A percentile compares a stretch with the other conserved stretches of the same genome.
phyloP scores from a whole-genome alignment of 176 grass and related monocot genomes.

The Aegilops bicornis region DNA sequence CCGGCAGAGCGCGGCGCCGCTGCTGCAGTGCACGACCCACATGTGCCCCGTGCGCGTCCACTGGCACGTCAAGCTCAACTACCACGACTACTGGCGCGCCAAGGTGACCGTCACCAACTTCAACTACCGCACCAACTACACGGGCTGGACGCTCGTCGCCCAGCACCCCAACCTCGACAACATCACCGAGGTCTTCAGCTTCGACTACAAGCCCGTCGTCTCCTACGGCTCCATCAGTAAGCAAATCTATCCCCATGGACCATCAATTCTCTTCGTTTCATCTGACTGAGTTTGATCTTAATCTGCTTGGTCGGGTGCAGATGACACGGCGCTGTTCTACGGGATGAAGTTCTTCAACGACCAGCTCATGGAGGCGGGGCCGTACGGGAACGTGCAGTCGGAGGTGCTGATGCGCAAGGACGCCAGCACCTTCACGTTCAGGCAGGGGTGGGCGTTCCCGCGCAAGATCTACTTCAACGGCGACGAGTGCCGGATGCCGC shows the following conservation, averaged over 20 bases:
- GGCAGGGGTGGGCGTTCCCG: slow-evolving; percentile 94
- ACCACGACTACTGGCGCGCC: slow-evolving; percentile 91
- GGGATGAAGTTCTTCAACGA: slow-evolving; percentile 96
- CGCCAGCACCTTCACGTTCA: slow-evolving; percentile 66
- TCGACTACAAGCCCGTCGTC: slow-evolving; percentile 83
- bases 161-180: slow-evolving; percentile 94
- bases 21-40: slow-evolving; percentile 85
- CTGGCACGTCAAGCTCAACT: slow-evolving; percentile 97
- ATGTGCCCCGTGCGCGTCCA: slow-evolving; percentile 97
- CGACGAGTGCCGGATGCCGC: slow-evolving; percentile 83
- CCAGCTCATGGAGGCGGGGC: slow-evolving; percentile 86
- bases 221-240: slow-evolving; percentile 75
- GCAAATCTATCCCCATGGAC: neutral
- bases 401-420: slow-evolving; percentile 88
- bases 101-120: slow-evolving; percentile 93
- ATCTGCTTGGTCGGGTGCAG: slow-evolving; percentile 20
- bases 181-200: slow-evolving; percentile 92
- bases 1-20: slow-evolving; percentile 23
- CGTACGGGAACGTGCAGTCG: slow-evolving; percentile 84
- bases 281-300: neutral
- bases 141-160: slow-evolving; percentile 86
- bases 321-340: slow-evolving; percentile 92
- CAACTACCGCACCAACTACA: slow-evolving; percentile 97
- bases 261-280: neutral
- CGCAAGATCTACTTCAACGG: slow-evolving; percentile 97